Base-by-base conservation (phyloP, 768 basidiomycete genomes). In the Steccherinum ochraceum region DNA sequence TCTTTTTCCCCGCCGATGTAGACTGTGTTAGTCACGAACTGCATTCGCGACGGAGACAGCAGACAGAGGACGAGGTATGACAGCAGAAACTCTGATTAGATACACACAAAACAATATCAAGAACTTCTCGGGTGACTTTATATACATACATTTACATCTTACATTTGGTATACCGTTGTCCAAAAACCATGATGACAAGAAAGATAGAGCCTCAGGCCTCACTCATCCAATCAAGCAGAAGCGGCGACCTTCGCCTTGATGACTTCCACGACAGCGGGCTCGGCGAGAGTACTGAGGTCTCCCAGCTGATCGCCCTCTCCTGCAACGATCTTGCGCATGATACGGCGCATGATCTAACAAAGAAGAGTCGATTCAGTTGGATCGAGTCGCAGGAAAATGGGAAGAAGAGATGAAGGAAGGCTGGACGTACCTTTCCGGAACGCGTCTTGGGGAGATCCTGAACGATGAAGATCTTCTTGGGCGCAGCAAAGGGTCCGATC, bases 401-500 rank as follows among this genome's bases (percentile, higher is more conserved):
- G 30, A 35, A 7, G 30, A 35, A 35, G n/a, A n/a, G n/a, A n/a
- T 45, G 24, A 50, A 16, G 30, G 18, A 21, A 30, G 48, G 48
- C 51, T 40, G 10, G 24, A 65, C 75, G 49, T 41, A 86, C 87
- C 85, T 98, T 98, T 40, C 94, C 94, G 13, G 86, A 89, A 44
- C 95, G 78, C 26, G 95, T 97, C 81, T 96, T 96, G 30, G 94
- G 94, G 49, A 96, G 72, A 69, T 95, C 93, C 40, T 67, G 57
- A 56, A 92, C 86, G 59, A 94, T 74, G 67, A 76, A 84, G 58
- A 95, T 81, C 72, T 86, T 89, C 81, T 97, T 98, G 23, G 95
- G 95, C 13, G 93, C 86, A 1, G 95, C 95, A 69, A 99, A 97
- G 2, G 96, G 94, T 3, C 95, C 96, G 54, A 99, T 99, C 41